Conservation (phyloP, 2,329 filamentous ascomycete genomes). For the Pezicula carpinea region DNA sequence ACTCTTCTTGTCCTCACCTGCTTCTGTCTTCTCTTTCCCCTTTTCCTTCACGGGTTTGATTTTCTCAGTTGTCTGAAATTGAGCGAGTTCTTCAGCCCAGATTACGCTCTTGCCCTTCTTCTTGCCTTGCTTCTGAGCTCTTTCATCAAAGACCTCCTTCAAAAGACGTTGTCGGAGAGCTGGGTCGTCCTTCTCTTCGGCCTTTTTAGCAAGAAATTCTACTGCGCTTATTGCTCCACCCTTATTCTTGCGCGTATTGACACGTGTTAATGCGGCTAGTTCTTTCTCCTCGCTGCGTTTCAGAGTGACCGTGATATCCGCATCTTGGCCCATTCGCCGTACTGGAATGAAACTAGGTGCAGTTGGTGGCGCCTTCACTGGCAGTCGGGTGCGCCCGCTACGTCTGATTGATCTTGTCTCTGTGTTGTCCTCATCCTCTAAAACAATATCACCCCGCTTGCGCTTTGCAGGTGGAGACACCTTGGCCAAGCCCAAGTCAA, state of each 20-base stretch:
- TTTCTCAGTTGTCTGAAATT: constrained; percentile 22
- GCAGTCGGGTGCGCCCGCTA: constrained; percentile 27
- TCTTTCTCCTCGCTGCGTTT: constrained; percentile 36
- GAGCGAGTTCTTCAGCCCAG: constrained; percentile 27
- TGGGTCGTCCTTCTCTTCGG: constrained; percentile 35
- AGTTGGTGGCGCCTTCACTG: constrained; percentile 19
- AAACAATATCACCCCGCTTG: constrained; percentile 7
- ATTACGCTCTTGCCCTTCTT: constrained; percentile 24
- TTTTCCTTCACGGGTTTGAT: constrained; percentile 1
- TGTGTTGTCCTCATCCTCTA: constrained; percentile 12
- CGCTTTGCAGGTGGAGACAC: constrained; percentile 15
- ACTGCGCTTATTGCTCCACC: constrained; percentile 30
- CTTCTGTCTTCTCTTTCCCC: constrained; percentile 18
- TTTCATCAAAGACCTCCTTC: constrained; percentile 29
- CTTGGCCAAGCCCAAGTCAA: constrained; percentile 16
- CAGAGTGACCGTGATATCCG: constrained; percentile 23
- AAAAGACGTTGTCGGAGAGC: constrained; percentile 30
- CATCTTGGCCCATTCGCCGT: constrained; percentile 25
- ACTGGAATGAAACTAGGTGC: constrained; percentile 28
- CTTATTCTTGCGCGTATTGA: constrained; percentile 44
- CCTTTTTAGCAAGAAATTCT: constrained; percentile 27
- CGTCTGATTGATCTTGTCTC: constrained; percentile 21
- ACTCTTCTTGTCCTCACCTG: constrained; percentile 18
- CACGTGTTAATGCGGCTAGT: constrained; percentile 35
- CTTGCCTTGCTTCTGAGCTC: constrained; percentile 22